Percentiles rank a stretch among this genome's conserved stretches.
These are phyloP conservation scores for Daldinia childiae DNA, from an alignment of 495 filamentous ascomycete species.

Conservation along the genomic window DNA sequence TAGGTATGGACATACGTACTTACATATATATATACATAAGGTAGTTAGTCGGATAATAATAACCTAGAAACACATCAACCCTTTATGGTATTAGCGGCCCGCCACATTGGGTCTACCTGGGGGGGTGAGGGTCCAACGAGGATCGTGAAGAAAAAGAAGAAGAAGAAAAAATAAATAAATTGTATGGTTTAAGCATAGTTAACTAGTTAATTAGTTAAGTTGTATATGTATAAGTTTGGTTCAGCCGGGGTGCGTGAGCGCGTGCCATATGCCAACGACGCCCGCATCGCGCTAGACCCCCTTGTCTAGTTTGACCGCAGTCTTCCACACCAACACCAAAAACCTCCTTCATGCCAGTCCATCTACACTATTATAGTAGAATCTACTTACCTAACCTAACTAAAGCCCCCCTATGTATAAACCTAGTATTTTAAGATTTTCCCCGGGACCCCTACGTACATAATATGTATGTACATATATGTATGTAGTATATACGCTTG, in stretches of 20 bases:
- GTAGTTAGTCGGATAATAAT: too few relatives aligned
- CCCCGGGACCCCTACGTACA: too few relatives aligned
- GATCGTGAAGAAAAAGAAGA: too few relatives aligned
- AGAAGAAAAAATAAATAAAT: too few relatives aligned
- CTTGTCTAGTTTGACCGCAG: constrained; percentile 47
- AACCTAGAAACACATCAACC: constrained; percentile 3
- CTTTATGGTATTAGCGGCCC: constrained; percentile 27
- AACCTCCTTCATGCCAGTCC: not conserved
- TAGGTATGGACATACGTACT: not conserved
- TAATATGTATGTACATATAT: too few relatives aligned
- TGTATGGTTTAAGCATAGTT: not conserved
- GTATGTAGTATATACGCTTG: constrained; percentile 22
- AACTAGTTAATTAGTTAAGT: not conserved
- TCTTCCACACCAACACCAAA: constrained; percentile 44
- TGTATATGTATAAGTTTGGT: constrained; percentile 4
- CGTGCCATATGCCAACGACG: constrained; percentile 11
- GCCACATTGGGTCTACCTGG: constrained; percentile 11
- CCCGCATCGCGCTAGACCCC: constrained; percentile 29
- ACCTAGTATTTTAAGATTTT: not conserved
- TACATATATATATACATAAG: not conserved
- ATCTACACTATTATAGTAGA: too few relatives aligned
- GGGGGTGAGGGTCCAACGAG: not conserved
- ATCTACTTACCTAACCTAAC: not conserved
- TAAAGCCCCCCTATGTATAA: not conserved
- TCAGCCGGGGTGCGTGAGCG: not conserved